Base-by-base conservation (phyloP, 164 flowering plant species). In the Tetracentron sinense region DNA sequence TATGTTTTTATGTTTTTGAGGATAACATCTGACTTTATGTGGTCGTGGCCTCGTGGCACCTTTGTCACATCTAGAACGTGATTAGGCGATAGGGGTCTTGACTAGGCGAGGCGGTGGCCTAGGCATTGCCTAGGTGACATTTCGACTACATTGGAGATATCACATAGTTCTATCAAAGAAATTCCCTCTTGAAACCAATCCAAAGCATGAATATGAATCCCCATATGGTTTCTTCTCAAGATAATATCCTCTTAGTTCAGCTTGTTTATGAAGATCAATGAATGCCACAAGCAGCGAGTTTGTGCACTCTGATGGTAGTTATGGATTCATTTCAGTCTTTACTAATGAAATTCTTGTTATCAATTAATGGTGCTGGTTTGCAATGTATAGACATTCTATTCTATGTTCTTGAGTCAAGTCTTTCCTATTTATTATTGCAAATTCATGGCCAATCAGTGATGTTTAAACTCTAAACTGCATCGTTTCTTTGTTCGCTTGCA, bases 231-330 rank as follows among this genome's bases (percentile, higher is more conserved):
- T 42, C 31, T 1, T 25, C 31, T 23, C 48, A 19, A 12, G 31
- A 58, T 58, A 38, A 27, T 25, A 10, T 23, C 31, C 31, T 19
- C 20, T 62, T 48, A 46, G 29, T 60, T 54, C 25, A 28, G 17
- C 64, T 59, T 30, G 46, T 53, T 60, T 42, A 54, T 60, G 60
- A 33, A 60, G 65, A 54, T 27, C 50, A 61, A 28, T 29, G 48
- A 28, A 54, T 29, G 23, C 12, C 25, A 58, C 57, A 35, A 14
- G 21, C 26, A 31, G n/a, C 55, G 42, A 47, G 35, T 8, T 33
- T 8, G 26, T 17, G 21, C 15, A 35, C 56, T 51, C 30, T 51
- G 52, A 10, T 42, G 25, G 31, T 55, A n/a, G 53, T 53, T 54
- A 29, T 44, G 38, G 46, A 42, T 35, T 50, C 22, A 6, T 35